Base-by-base conservation (phyloP, 306 rosid genomes). In the Betula pendula region DNA sequence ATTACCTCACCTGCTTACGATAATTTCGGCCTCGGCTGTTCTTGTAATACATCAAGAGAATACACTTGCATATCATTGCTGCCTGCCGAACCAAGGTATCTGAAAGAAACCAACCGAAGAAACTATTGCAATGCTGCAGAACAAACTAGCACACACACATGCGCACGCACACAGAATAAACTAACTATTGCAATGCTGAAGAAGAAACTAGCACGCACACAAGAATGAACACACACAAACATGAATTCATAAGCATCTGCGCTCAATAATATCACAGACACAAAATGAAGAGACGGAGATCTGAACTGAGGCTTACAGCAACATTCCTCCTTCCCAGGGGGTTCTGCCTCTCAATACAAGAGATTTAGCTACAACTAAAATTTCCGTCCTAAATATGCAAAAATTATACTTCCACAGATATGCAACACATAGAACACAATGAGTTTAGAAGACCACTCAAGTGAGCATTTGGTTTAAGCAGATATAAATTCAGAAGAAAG, bases 81-180 rank as follows among this genome's bases (percentile, higher is more conserved):
- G 97, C 97, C 83, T 92, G 97, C 68, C 97, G 92, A 33, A 84
- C 99, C 96, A 95, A 81, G 74, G 96, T 86, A 86, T 95, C 99
- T 95, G 97, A 85, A 87, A 71, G 53, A 44, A 78, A 88, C 35
- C 74, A 56, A 55, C 40, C 51, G 29, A 74, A 75, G 84, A 68
- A 38, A 81, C 52, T 55, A 76, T 45, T 40, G 42, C 84, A 85
- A 56, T 62, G 43, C 45, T 35, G 44, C 44, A 17, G 44, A 33
- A 62, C 69, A 62, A 33, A 62, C 24, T 33, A 16, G 43, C 73
- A 68, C 40, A 8, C 42, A 38, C 42, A 1, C 42, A 6, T 38
- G 42, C 42, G 6, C 6, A 8, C 42, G 6, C 42, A 38, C 42
- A 38, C 42, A 38, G 42, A 38, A 38, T 8, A 38, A 38, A 6